These are phyloP conservation scores for Gymnopus androsaceus DNA, from an alignment of 1,284 basidiomycete species.

Conservation along the genomic window DNA sequence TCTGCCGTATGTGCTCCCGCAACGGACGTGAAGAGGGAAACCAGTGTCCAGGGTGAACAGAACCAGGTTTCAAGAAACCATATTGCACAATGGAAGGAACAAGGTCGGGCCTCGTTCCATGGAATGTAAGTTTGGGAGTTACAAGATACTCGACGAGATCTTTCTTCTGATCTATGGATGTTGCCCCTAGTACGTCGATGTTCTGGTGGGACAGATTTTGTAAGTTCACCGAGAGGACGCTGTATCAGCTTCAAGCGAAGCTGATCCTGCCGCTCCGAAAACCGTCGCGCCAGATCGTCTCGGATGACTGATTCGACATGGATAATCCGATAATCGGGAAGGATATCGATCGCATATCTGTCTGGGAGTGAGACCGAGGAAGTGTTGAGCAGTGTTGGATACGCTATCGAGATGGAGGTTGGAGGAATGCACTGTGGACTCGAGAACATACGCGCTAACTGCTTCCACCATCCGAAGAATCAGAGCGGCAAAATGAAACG, in stretches of 20 bases:
- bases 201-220: slow-evolving; percentile 8
- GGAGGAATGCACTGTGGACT: neutral
- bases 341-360: slow-evolving; percentile 16
- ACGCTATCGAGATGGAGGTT: slow-evolving; percentile 2
- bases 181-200: neutral
- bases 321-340: slow-evolving; percentile 14
- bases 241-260: slow-evolving; percentile 6
- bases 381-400: slow-evolving; percentile 11
- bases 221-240: neutral
- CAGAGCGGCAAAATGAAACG: slow-evolving; percentile 10
- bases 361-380: slow-evolving; percentile 10
- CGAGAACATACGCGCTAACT: neutral
- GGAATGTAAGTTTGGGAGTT: slow-evolving; percentile 12
- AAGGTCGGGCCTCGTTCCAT: slow-evolving; percentile 7
- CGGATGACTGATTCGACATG: slow-evolving; percentile 16
- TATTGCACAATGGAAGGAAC: slow-evolving; percentile 15
- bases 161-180: neutral
- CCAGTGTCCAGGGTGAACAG: slow-evolving; percentile 9
- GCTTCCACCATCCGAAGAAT: slow-evolving; percentile 14
- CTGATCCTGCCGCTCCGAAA: neutral
- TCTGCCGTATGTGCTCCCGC: slow-evolving; percentile 15
- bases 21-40: slow-evolving; percentile 9
- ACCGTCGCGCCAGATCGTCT: slow-evolving; percentile 4
- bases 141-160: slow-evolving; percentile 11
- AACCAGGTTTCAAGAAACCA: slow-evolving; percentile 13